Base-by-base conservation (phyloP, 2,329 filamentous ascomycete genomes). In the Beauveria medogensis region DNA sequence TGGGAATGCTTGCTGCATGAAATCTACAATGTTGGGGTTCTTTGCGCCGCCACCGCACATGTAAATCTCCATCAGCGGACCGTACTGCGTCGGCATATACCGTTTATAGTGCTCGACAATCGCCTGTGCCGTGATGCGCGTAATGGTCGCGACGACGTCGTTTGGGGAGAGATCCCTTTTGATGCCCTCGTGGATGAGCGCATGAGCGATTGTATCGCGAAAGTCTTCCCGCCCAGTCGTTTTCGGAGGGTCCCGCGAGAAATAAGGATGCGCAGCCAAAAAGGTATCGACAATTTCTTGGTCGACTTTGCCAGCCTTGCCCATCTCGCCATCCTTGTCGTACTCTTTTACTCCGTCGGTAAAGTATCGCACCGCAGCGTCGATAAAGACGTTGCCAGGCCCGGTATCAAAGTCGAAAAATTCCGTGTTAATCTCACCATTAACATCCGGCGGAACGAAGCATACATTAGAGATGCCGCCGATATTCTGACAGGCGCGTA, bases 381-480 rank as follows among this genome's bases (percentile, higher is more conserved):
- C 81, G 59, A 84, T 84, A 64, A 82, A 77, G 40, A 77, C 70
- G 64, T 83, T 85, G 12, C 82, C 82, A 3, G 81, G 82, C 16
- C 82, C 82, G 3, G 80, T 83, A 65, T 83, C 78, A 63, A 82
- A 81, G 65, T 82, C 80, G 65, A 77, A 78, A 28, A 60, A 63
- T 7, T 58, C 53, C 37, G 60, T 14, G 18, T 48, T 62, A 22
- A 59, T 40, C 61, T 73, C 76, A 22, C 68, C 63, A 51, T 73
- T 71, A 34, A 69, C 69, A 55, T 80, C 75, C 0, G 80, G 77
- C 3, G 80, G 81, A 55, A 85, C 81, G 70, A 85, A 84, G 71
- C 80, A 85, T 26, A 86, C 79, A 64, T 83, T 86, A 34, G 80
- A 80, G 47, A 86, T 83, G 37, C 83, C 82, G 55, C 82, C 82